Evolutionary conservation across 2,329 filamentous ascomycete species (phyloP), one percentile per base, ranked within the genome.

Genomic region (Zymoseptoria ardabiliae): DNA sequence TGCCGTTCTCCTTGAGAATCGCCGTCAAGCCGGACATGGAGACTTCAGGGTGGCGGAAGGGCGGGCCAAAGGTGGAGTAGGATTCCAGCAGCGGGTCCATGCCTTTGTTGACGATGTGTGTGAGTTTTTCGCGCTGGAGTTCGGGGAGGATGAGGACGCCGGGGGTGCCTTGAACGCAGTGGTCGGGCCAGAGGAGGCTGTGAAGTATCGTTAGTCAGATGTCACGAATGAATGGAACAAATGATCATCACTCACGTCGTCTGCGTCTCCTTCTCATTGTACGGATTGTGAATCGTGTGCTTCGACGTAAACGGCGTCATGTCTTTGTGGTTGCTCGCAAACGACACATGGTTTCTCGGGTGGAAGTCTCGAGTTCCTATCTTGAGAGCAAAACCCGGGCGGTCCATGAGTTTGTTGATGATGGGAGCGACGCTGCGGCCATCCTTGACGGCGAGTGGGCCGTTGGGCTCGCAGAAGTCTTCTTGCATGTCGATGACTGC

Each of bases 361-460:
- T 99, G 94, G 80, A 85, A 95, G 82, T 99, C 94, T 72, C 91
- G 88, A n/a, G 93, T 96, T 51, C 90, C 91, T 65, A 97, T 78
- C 66, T 87, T 90, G 68, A 89, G 73, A 48, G 78, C 74, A 71
- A 97, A 95, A 0, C 61, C 62, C 53, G 88, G 86, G 22, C 87
- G 79, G 4, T 74, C 66, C 58, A 97, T 84, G 52, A 97, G 85
- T 54, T 76, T 66, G 78, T 97, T 97, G 76, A 97, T 82, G 19
- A 81, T 65, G 2, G 85, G 80, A 8, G 87, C 82, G 61, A 96
- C 86, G 63, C 82, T 77, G 64, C 90, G 87, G 65, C 87, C 94
- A 54, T 81, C 77, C 57, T 83, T 71, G n/a, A 97, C 90, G 30
- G 91, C 87, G 55, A 99, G 85, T n/a, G 90, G 81, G 63, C 93